Conservation (phyloP, 1,284 basidiomycete genomes). For the Leccinum subrobustum region DNA sequence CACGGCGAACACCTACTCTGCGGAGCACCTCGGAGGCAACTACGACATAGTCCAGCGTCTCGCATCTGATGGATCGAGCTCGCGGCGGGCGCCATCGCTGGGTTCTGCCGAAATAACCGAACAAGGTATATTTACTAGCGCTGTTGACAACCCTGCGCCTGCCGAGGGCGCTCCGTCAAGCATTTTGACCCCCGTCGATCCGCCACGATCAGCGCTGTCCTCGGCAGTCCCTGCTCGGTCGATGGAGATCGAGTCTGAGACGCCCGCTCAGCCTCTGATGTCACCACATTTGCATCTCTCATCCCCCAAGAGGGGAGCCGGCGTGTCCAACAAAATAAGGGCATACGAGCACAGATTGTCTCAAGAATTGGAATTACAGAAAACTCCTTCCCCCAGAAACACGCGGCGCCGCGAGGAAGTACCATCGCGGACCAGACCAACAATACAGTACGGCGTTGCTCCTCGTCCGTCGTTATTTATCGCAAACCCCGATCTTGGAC, state of each 20-base stretch:
- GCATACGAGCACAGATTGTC: slow-evolving; percentile 43
- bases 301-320: slow-evolving; percentile 3
- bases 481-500: slow-evolving; percentile 46
- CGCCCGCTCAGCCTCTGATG: neutral
- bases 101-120: slow-evolving; percentile 27
- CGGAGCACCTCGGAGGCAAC: slow-evolving; percentile 60
- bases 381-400: slow-evolving; percentile 25
- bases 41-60: slow-evolving; percentile 68
- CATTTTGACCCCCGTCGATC: slow-evolving; percentile 14
- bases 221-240: neutral
- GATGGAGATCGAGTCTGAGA: neutral
- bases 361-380: slow-evolving; percentile 23
- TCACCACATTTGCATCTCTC: neutral
- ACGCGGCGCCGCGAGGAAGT: slow-evolving; percentile 32
- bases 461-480: slow-evolving; percentile 47
- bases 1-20: slow-evolving; percentile 64
- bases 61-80: slow-evolving; percentile 37
- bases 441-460: slow-evolving; percentile 45
- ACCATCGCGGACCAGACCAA: slow-evolving; percentile 29
- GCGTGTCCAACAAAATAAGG: slow-evolving; percentile 37
- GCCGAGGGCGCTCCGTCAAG: slow-evolving; percentile 15
- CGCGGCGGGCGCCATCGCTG: slow-evolving; percentile 23
- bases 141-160: slow-evolving; percentile 4
- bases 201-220: slow-evolving; percentile 9
- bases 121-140: slow-evolving; percentile 14